Conservation (phyloP, 176 grass and related monocot species). For the Otatea glauca region DNA sequence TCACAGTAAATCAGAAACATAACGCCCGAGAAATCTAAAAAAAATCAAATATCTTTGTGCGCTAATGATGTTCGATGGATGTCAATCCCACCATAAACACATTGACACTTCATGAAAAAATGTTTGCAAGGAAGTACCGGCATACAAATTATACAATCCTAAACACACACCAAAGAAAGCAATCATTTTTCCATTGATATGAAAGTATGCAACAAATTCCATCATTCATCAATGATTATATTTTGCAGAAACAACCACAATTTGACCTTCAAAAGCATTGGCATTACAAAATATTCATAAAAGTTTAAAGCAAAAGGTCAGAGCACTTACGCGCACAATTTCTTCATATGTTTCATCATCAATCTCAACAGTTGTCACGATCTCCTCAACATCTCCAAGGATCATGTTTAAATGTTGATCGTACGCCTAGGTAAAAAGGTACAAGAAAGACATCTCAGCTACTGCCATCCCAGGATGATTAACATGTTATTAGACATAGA, state of each 20-base stretch:
- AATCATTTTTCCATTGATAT: not conserved
- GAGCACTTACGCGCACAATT: slow-evolving; percentile 79
- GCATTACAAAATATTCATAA: not conserved
- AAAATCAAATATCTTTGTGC: not conserved
- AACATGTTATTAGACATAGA: not conserved
- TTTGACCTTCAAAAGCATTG: not conserved
- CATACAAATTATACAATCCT: too few relatives aligned
- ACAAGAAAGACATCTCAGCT: not conserved
- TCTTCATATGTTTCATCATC: slow-evolving; percentile 99
- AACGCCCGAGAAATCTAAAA: not conserved
- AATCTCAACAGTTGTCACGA: slow-evolving; percentile 89
- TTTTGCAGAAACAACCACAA: not conserved
- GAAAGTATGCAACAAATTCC: not conserved
- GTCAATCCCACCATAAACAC: not conserved
- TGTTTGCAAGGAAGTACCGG: not conserved
- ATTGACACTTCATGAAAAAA: not conserved
- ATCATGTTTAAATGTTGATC: slow-evolving; percentile 99
- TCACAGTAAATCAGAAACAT: not conserved
- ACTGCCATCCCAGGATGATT: not conserved
- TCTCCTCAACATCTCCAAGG: slow-evolving; percentile 98
- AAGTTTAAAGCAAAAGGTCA: not conserved
- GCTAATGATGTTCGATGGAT: not conserved
- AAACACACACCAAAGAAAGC: not conserved
- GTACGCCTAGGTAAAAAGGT: slow-evolving; percentile 69
- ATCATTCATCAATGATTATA: not conserved